These are phyloP conservation scores for Lodderomyces parapsilosis DNA, from an alignment of 1,139 yeast genomes.

Conservation along the genomic window DNA sequence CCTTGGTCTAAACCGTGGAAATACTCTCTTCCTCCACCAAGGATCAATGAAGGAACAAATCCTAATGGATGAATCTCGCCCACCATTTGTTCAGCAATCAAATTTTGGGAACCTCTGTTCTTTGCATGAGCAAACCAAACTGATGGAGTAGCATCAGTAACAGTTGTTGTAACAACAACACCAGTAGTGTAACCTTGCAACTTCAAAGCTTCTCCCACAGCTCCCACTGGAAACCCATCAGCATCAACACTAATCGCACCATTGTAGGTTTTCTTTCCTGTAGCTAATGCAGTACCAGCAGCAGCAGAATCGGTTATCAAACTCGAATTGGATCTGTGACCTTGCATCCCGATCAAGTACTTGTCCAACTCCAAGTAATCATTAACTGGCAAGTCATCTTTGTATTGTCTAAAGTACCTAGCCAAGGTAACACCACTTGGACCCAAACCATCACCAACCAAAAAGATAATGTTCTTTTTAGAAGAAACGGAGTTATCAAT, in stretches of 20 bases:
- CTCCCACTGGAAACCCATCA: conserved; percentile 65
- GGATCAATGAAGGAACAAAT: conserved; percentile 70
- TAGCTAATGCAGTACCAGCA: conserved; percentile 88
- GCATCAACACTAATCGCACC: conserved; percentile 81
- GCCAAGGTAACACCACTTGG: conserved; percentile 79
- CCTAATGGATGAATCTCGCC: conserved; percentile 69
- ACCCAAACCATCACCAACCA: conserved; percentile 93
- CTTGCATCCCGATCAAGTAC: conserved; percentile 69
- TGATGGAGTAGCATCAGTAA: conserved; percentile 80
- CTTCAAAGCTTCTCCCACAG: conserved; percentile 80
- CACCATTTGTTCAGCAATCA: conserved; percentile 81
- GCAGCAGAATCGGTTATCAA: conserved; percentile 90
- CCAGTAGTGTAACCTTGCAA: conserved; percentile 77
- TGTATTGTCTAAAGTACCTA: conserved; percentile 63
- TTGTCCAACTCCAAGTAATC: conserved; percentile 62
- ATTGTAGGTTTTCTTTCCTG: conserved; percentile 76
- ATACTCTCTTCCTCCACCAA: conserved; percentile 90
- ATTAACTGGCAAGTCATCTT: conserved; percentile 48
- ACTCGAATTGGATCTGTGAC: conserved; percentile 74
- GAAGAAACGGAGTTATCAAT: conserved; percentile 15
- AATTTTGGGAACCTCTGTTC: conserved; percentile 70
- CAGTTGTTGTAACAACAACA: conserved; percentile 80
- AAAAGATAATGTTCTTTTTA: conserved; percentile 70
- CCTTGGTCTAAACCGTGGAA: conserved; percentile 49
- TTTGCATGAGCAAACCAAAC: conserved; percentile 78